A percentile compares a stretch with the other conserved stretches of the same genome.
Evolutionary conservation across 768 basidiomycete species (phyloP).

Genomic region (Leccinum imitatum): DNA sequence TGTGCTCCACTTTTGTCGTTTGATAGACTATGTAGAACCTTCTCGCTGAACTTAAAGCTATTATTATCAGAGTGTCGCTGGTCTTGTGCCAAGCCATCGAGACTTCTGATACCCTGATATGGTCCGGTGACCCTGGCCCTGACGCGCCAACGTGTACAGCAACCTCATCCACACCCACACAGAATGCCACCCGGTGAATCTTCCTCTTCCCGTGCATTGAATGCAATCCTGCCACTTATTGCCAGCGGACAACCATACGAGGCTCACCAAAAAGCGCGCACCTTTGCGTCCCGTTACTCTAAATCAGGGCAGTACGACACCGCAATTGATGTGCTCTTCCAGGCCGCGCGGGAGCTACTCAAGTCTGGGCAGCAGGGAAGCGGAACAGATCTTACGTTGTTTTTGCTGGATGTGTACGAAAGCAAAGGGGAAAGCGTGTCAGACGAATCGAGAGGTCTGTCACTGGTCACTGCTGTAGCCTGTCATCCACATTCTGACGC

Average conservation of each 20-base stretch:
- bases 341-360: slow-evolving; percentile 81
- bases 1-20: slow-evolving; percentile 4
- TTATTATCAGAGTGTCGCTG: slow-evolving; percentile 9
- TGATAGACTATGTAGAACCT: background rate
- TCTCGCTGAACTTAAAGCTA: background rate
- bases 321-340: slow-evolving; percentile 92
- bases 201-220: slow-evolving; percentile 65
- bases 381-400: slow-evolving; percentile 80
- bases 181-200: slow-evolving; percentile 27
- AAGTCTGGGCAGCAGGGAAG: slow-evolving; percentile 88
- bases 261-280: slow-evolving; percentile 95
- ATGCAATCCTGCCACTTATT: slow-evolving; percentile 75
- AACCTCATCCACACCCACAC: slow-evolving; percentile 12
- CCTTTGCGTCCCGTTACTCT: slow-evolving; percentile 85
- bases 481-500: background rate
- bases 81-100: background rate
- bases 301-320: slow-evolving; percentile 80
- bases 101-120: slow-evolving; percentile 27
- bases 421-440: slow-evolving; percentile 65
- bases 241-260: slow-evolving; percentile 75
- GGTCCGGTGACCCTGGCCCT: background rate
- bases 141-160: background rate
- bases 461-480: background rate
- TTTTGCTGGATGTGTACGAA: slow-evolving; percentile 84
- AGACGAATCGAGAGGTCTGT: slow-evolving; percentile 81